phyloP scores from a whole-genome alignment of 2,329 filamentous ascomycete genomes.

The Blastomyces emzantsi region DNA sequence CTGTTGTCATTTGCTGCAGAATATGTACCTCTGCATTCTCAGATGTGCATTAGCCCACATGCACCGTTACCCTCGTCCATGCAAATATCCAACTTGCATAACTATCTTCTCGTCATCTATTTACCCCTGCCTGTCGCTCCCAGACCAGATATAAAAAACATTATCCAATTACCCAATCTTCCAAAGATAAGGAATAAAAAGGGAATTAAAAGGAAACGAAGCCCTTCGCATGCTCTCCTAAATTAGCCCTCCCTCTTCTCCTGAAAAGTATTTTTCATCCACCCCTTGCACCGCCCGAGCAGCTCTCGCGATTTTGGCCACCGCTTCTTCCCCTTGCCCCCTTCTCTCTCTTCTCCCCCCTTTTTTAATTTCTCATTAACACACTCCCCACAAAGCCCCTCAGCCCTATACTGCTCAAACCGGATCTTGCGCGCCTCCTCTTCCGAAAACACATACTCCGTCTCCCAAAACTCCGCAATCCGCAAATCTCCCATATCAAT shows the following conservation, averaged over 20 bases:
- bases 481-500: not conserved
- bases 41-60: not conserved
- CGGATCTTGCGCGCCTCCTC: not conserved
- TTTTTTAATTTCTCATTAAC: too few relatives aligned
- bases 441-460: not conserved
- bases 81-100: not conserved
- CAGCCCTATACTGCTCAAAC: not conserved
- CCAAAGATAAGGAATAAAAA: not conserved
- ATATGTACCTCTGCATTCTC: not conserved
- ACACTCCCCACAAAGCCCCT: not conserved
- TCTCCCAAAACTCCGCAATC: conserved; percentile 5
- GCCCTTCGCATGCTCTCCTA: not conserved
- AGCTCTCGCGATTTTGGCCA: not conserved
- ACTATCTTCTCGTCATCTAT: too few relatives aligned
- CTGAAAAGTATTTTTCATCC: not conserved
- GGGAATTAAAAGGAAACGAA: not conserved
- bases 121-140: not conserved
- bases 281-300: not conserved
- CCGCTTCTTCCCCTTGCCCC: not conserved
- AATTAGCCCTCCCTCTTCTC: not conserved
- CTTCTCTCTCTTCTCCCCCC: not conserved
- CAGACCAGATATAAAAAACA: not conserved
- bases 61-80: not conserved
- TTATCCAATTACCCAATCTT: not conserved
- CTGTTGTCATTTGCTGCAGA: not conserved